Evolutionary conservation across 139 green algal species (phyloP), one percentile per base, ranked within the genome.

Genomic region (Gonium pectorale): DNA sequence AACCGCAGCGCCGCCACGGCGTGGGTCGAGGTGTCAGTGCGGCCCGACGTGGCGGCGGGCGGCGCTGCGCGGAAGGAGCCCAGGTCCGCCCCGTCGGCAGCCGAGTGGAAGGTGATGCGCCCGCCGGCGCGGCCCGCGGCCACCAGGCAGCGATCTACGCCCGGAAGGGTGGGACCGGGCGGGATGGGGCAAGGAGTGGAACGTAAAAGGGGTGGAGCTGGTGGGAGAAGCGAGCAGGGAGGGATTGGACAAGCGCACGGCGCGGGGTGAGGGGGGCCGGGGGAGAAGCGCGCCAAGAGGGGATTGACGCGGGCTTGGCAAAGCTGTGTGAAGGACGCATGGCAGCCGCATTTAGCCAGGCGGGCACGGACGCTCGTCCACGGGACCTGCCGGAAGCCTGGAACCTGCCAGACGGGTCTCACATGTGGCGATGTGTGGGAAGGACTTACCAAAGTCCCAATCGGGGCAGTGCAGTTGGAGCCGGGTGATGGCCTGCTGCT

Each of bases 11-110:
- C 59, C 40, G 33, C 5, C 52, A 82, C 26, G 35, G 43, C 75
- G 31, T 82, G 19, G n/a, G 7, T 26, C 2, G 41, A 35, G 29
- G 59, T 82, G 38, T 82, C 75, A 0, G 59, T 44, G 41, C 75
- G 75, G n/a, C 75, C 75, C 2, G 40, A 63, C 38, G 75, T 82
- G 41, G 43, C 26, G 40, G 75, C 75, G 59, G 75, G 75, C 40
- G 75, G 56, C 27, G 75, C 75, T 11, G 75, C 59, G 41, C 75
- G 59, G 75, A 82, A 82, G 38, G 75, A 71, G 1, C 75, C 75
- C 40, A 71, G 3, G 22, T 82, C 75, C 0, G 7, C 5, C 19
- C 52, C 56, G 19, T 67, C 56, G 27, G 6, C 11, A 29, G 40
- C 59, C 29, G 56, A 44, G 75, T 82, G 75, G 13, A 82, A 59